Evolutionary conservation across 495 filamentous ascomycete genomes (phyloP).

Genomic region (Elasticomyces elasticus): DNA sequence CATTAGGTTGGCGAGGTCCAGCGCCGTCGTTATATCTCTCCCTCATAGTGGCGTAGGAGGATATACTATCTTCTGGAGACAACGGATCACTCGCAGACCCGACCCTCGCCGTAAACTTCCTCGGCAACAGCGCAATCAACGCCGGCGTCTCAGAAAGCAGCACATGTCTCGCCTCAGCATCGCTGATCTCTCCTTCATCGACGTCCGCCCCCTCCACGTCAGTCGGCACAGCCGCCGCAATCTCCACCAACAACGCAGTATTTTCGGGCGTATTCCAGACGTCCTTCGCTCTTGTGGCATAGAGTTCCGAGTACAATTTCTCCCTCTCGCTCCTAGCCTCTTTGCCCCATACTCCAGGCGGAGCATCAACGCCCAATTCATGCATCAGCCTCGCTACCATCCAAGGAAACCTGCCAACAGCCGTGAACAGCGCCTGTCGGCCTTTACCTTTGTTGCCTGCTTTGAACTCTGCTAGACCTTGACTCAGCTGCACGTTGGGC

Average conservation of each 20-base stretch:
- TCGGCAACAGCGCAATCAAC: constrained; percentile 52
- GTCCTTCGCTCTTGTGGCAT: constrained; percentile 69
- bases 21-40: background rate
- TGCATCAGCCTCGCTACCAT: constrained; percentile 65
- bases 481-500: constrained; percentile 61
- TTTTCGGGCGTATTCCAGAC: constrained; percentile 80
- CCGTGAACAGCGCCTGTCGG: constrained; percentile 48
- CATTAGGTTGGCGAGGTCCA: background rate
- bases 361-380: constrained; percentile 62
- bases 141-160: constrained; percentile 62
- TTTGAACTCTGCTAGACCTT: constrained; percentile 62
- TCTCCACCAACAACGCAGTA: constrained; percentile 58
- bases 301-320: constrained; percentile 65
- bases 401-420: constrained; percentile 72
- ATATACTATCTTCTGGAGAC: constrained; percentile 42
- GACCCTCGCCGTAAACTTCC: constrained; percentile 39
- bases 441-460: constrained; percentile 55
- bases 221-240: constrained; percentile 47
- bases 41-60: constrained; percentile 29
- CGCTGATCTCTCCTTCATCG: constrained; percentile 41
- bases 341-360: constrained; percentile 71
- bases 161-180: constrained; percentile 66
- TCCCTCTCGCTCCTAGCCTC: constrained; percentile 58
- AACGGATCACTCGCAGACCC: constrained; percentile 62
- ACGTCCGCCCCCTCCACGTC: constrained; percentile 24